Conservation (phyloP, 495 filamentous ascomycete species). For the Aspergillus ellipticus region DNA sequence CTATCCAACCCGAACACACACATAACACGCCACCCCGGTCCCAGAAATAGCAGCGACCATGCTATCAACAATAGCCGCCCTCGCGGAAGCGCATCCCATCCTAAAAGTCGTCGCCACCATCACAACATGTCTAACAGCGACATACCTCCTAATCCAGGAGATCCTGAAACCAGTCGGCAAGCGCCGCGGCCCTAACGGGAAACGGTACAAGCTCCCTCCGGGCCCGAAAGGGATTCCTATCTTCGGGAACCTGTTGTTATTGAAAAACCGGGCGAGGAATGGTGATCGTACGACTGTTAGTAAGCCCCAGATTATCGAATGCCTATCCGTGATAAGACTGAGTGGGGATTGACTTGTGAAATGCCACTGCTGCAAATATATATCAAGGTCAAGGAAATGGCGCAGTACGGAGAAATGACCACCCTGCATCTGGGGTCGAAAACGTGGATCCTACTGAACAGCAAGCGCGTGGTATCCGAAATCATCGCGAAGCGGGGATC, state of each 20-base stretch:
- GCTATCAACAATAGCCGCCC: too few species aligned
- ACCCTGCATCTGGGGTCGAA: slow-evolving; percentile 32
- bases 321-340: too few species aligned
- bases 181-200: slow-evolving; percentile 7
- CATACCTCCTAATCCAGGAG: slow-evolving; percentile 11
- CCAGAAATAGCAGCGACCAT: too few species aligned
- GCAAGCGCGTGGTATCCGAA: slow-evolving; percentile 27
- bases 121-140: too few species aligned
- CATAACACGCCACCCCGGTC: too few species aligned
- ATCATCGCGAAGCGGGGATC: slow-evolving; percentile 30
- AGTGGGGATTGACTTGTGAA: too few species aligned
- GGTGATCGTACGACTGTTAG: too few species aligned
- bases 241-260: slow-evolving; percentile 18
- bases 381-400: neutral
- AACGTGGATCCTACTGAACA: slow-evolving; percentile 37
- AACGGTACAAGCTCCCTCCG: slow-evolving; percentile 20
- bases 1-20: too few species aligned
- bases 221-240: slow-evolving; percentile 21
- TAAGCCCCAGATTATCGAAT: too few species aligned
- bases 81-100: too few species aligned
- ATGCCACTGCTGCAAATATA: too few species aligned
- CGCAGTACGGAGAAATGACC: slow-evolving; percentile 33
- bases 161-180: slow-evolving; percentile 14
- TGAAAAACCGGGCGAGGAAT: neutral
- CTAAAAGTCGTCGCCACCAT: too few species aligned